Evolutionary conservation across 1,139 yeast species (phyloP).

Genomic region (Eremothecium gossypii): DNA sequence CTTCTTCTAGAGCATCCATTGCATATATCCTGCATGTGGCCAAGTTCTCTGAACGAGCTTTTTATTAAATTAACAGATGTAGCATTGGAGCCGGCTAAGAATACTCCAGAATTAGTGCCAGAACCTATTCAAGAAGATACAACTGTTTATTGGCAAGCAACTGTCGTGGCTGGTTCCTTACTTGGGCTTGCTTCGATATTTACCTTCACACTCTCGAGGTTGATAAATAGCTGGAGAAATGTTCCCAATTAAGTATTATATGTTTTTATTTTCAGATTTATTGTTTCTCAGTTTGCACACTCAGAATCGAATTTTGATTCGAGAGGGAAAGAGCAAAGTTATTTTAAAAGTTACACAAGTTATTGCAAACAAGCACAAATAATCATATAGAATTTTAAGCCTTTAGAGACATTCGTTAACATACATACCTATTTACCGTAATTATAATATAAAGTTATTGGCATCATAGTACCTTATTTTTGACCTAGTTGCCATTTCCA

Average conservation of each 20-base stretch:
- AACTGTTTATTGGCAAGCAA: slow-evolving; percentile 33
- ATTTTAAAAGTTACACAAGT: too few species aligned
- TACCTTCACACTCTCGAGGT: slow-evolving; percentile 17
- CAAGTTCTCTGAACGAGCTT: slow-evolving; percentile 73
- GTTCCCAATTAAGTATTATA: too few species aligned
- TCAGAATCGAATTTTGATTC: too few species aligned
- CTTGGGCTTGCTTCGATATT: slow-evolving; percentile 38
- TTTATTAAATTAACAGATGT: slow-evolving; percentile 85
- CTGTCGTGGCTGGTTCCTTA: slow-evolving; percentile 58
- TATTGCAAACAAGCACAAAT: too few species aligned
- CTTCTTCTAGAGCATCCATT: slow-evolving; percentile 54
- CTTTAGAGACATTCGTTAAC: too few species aligned
- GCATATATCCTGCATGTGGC: slow-evolving; percentile 86
- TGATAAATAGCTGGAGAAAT: slow-evolving; percentile 7
- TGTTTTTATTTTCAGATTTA: too few species aligned
- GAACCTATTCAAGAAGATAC: slow-evolving; percentile 47
- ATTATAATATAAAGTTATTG: too few species aligned
- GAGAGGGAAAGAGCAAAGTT: too few species aligned
- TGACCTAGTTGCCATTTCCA: slow-evolving; percentile 11
- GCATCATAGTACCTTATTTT: too few species aligned
- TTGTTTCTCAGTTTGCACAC: too few species aligned
- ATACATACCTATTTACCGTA: too few species aligned
- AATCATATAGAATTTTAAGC: too few species aligned
- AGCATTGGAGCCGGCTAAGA: slow-evolving; percentile 65
- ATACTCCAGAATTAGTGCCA: slow-evolving; percentile 74